Base-by-base conservation (phyloP, 2,329 filamentous ascomycete genomes). In the Tolypocladium endophyticum region DNA sequence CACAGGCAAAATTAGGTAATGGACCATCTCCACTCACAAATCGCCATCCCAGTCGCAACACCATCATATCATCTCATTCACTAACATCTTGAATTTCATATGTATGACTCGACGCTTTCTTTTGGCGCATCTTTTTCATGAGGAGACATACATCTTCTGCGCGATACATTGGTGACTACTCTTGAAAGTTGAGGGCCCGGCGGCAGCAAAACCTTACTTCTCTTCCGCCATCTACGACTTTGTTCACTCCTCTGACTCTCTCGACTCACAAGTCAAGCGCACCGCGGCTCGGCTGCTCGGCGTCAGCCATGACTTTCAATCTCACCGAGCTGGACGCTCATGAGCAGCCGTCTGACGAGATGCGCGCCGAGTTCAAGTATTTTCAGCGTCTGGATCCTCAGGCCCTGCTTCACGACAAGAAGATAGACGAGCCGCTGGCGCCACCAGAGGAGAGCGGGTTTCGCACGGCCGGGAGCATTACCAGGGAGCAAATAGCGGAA, bases 341-440 rank as follows among this genome's bases (percentile, higher is more conserved):
- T 71, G 85, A 91, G 72, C 86, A 87, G 66, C 90, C 92, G 1
- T 89, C 92, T 3, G 83, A 86, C 16, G 73, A 78, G 56, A 78
- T 97, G 64, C 85, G 87, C 62, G 76, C 81, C 54, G 76, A 85
- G 58, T 97, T 91, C 83, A 96, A 96, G 72, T 76, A 76, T 50
- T 90, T 87, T 66, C 85, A 87, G 30, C 87, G 82, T 63, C 78
- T 84, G 43, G 81, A 85, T 0, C 72, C 79, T 3, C 67, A 73
- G 9, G 76, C 78, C 1, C 72, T 89, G n/a, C 67, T 78, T 8
- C 65, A 75, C 12, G 81, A 85, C 64, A 74, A 80, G 25, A 77
- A 81, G 20, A 81, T 89, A 63, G 79, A 89, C 65, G 79, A 89
- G 60, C 76, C 76, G 2, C 72, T 70, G 0, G 65, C 66, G 9